phyloP scores from a whole-genome alignment of 352 stramenopile species.

The Phytophthora colocasiae region DNA sequence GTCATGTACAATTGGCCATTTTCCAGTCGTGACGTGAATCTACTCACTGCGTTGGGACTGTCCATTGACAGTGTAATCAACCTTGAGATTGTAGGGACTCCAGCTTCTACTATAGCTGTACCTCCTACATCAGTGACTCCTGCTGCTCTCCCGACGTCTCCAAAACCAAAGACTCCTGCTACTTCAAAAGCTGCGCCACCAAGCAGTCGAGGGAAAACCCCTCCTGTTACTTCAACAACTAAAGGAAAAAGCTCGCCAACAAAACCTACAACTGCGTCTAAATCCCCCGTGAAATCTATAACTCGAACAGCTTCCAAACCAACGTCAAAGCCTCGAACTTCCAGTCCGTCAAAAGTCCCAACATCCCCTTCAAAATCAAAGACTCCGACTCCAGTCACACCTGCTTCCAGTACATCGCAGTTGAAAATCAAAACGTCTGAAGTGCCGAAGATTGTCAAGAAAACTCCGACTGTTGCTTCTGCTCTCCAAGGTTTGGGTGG shows the following conservation, averaged over 20 bases:
- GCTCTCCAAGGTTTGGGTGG: conserved; percentile 49
- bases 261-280: conserved; percentile 15
- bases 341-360: conserved; percentile 20
- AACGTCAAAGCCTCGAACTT: conserved; percentile 19
- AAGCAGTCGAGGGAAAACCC: conserved; percentile 20
- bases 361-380: conserved; percentile 16
- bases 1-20: conserved; percentile 72
- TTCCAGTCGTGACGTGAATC: conserved; percentile 46
- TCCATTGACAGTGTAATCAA: conserved; percentile 67
- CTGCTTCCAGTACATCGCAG: conserved; percentile 11
- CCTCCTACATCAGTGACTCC: not conserved
- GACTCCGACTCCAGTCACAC: conserved; percentile 4
- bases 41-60: conserved; percentile 52
- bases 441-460: conserved; percentile 18
- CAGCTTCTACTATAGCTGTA: not conserved
- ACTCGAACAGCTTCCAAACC: conserved; percentile 8
- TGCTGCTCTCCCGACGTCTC: not conserved
- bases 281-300: conserved; percentile 24
- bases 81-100: conserved; percentile 36
- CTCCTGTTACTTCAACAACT: not conserved
- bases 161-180: conserved; percentile 15
- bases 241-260: conserved; percentile 19
- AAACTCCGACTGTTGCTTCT: conserved; percentile 24
- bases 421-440: conserved; percentile 2
- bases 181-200: not conserved